A percentile compares a stretch with the other conserved stretches of the same genome.
phyloP scores from a whole-genome alignment of 2,329 filamentous ascomycete species.

The Microcera coccophila region DNA sequence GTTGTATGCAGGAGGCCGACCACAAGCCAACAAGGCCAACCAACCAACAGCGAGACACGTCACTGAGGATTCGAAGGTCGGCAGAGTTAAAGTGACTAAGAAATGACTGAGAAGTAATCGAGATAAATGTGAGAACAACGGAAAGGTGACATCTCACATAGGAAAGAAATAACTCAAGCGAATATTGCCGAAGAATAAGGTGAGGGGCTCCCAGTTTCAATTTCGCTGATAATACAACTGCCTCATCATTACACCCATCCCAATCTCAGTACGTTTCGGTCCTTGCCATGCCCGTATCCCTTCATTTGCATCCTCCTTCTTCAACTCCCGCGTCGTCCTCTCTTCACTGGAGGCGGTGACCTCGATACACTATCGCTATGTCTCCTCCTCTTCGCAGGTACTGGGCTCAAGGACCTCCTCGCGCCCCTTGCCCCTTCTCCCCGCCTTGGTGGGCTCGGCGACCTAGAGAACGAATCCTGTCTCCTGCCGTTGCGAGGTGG shows the following conservation, averaged over 20 bases:
- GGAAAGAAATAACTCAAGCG: too few species aligned
- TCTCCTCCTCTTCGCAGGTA: slow-evolving; percentile 28
- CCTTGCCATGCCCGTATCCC: too few species aligned
- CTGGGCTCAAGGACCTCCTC: slow-evolving; percentile 22
- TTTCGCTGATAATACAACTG: slow-evolving; percentile 6
- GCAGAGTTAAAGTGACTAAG: too few species aligned
- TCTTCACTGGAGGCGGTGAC: slow-evolving; percentile 32
- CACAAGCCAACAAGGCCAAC: too few species aligned
- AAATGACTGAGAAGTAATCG: too few species aligned
- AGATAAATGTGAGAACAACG: too few species aligned
- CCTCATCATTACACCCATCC: slow-evolving; percentile 4
- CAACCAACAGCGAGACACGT: too few species aligned
- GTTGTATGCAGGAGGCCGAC: too few species aligned
- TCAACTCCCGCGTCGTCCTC: slow-evolving; percentile 28
- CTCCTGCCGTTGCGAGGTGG: slow-evolving; percentile 17
- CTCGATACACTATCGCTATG: slow-evolving; percentile 31
- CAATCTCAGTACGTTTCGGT: background rate
- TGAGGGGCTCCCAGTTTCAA: background rate
- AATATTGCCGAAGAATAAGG: too few species aligned
- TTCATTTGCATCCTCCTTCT: background rate
- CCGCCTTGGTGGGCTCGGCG: slow-evolving; percentile 19
- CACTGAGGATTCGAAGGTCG: too few species aligned
- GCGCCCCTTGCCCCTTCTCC: slow-evolving; percentile 1
- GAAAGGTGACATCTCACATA: too few species aligned
- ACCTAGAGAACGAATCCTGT: slow-evolving; percentile 23